Conservation (phyloP, 2,329 filamentous ascomycete species). For the Emericellopsis cladophorae region DNA sequence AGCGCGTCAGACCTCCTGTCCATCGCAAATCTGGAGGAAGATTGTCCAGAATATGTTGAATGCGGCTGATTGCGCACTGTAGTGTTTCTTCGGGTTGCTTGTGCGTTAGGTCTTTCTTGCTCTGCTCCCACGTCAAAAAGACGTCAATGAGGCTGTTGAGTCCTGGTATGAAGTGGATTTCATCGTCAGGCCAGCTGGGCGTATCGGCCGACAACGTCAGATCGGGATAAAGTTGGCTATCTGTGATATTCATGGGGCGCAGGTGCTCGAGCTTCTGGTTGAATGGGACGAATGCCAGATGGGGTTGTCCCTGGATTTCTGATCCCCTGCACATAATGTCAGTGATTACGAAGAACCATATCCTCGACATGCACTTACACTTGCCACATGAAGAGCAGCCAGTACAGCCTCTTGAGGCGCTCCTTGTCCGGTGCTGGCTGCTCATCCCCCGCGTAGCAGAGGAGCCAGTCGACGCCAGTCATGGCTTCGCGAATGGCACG, state of each 20-base stretch:
- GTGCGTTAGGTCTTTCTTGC: constrained; percentile 7
- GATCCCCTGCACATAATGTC: background rate
- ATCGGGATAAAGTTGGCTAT: constrained; percentile 15
- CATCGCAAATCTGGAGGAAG: constrained; percentile 20
- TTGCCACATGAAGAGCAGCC: constrained; percentile 17
- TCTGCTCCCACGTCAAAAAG: constrained; percentile 19
- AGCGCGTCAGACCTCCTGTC: constrained; percentile 20
- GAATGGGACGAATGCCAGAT: background rate
- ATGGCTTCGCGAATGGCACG: constrained; percentile 3
- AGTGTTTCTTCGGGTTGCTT: constrained; percentile 4
- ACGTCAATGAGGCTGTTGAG: constrained; percentile 18
- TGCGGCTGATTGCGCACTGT: constrained; percentile 5
- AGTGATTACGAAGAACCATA: background rate
- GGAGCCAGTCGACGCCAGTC: constrained; percentile 1
- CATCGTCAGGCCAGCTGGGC: constrained; percentile 17
- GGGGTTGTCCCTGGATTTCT: constrained; percentile 1
- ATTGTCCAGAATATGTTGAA: constrained; percentile 16
- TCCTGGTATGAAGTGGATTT: constrained; percentile 17
- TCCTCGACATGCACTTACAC: constrained; percentile 8
- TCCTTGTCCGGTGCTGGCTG: constrained; percentile 9
- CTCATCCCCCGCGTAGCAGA: background rate
- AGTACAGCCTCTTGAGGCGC: constrained; percentile 18
- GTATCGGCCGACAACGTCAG: background rate
- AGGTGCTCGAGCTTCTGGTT: constrained; percentile 6
- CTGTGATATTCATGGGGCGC: constrained; percentile 12